Base-by-base conservation (phyloP, 805 yeast species). In the Pichia insulana region DNA sequence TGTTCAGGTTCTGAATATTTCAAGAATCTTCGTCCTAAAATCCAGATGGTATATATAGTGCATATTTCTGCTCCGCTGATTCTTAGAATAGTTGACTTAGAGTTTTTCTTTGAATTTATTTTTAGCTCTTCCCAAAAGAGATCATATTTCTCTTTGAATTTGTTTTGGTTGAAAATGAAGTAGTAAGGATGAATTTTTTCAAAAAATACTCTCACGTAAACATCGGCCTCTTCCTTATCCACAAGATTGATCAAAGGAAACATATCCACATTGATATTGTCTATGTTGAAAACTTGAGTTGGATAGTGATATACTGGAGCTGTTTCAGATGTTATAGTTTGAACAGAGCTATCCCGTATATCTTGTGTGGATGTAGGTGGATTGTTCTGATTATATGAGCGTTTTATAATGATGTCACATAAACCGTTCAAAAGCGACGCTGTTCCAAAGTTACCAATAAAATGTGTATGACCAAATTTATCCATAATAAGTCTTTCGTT, bases 41-140 rank as follows among this genome's bases (percentile, higher is more conserved):
- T 59, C 71, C 72, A 71, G 12, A 71, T 69, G 51, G 71, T 59
- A 50, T 71, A 73, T 10, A 73, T 65, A 36, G 70, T 63, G 36
- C 76, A 71, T 16, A 71, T 58, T 41, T 62, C 65, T 3, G 63
- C 55, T 40, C 58, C 52, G 31, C 56, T 50, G n/a, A 64, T 43
- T 31, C 48, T 52, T 44, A 54, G 43, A 8, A 37, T 20, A 10
- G 52, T 48, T 6, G 39, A 18, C 6, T 46, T 43, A 18, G 39
- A 42, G 11, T 43, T 44, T 12, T 43, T 40, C 1, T 40, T 43
- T 0, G 30, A 47, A 12, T 47, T 44, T 5, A 45, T 50, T 5
- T 50, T 45, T 13, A 61, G 46, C 39, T 65, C 68, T 9, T 54
- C 50, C 73, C 73, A 69, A 46, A 64, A 70, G 3, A 57, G 41